Evolutionary conservation across 495 filamentous ascomycete genomes (phyloP).

Genomic region (Penicillium nucicola): DNA sequence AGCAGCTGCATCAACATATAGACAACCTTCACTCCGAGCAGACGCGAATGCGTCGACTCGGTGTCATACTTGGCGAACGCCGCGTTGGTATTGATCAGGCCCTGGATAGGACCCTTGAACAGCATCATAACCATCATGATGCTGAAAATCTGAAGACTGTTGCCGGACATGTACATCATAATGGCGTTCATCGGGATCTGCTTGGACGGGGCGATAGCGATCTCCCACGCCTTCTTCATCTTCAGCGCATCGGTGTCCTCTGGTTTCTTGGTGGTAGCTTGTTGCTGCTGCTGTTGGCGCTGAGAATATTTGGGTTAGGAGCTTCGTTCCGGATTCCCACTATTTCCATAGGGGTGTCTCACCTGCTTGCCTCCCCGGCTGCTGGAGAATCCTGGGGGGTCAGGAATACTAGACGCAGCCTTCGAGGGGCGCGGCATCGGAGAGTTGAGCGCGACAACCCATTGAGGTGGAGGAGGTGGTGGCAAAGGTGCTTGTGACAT

Average conservation of each 20-base stretch:
- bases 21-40: slow-evolving; percentile 77
- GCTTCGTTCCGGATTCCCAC: neutral
- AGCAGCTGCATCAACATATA: slow-evolving; percentile 86
- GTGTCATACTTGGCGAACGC: slow-evolving; percentile 88
- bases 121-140: slow-evolving; percentile 99
- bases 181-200: slow-evolving; percentile 95
- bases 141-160: slow-evolving; percentile 96
- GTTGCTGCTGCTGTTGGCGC: slow-evolving; percentile 39
- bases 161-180: slow-evolving; percentile 99
- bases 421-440: slow-evolving; percentile 56
- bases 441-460: slow-evolving; percentile 73
- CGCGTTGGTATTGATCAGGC: slow-evolving; percentile 70
- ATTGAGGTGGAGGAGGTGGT: slow-evolving; percentile 63
- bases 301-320: slow-evolving; percentile 11
- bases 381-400: slow-evolving; percentile 83
- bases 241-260: slow-evolving; percentile 92
- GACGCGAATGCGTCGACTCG: slow-evolving; percentile 64
- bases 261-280: slow-evolving; percentile 35
- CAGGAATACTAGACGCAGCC: slow-evolving; percentile 63
- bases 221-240: slow-evolving; percentile 98
- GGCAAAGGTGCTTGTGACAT: slow-evolving; percentile 34
- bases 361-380: slow-evolving; percentile 44
- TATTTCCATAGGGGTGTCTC: slow-evolving; percentile 1
- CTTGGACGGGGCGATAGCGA: slow-evolving; percentile 92
- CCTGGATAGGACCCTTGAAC: slow-evolving; percentile 93